Evolutionary conservation across 495 filamentous ascomycete species (phyloP).

Genomic region (Neurospora hispaniola): DNA sequence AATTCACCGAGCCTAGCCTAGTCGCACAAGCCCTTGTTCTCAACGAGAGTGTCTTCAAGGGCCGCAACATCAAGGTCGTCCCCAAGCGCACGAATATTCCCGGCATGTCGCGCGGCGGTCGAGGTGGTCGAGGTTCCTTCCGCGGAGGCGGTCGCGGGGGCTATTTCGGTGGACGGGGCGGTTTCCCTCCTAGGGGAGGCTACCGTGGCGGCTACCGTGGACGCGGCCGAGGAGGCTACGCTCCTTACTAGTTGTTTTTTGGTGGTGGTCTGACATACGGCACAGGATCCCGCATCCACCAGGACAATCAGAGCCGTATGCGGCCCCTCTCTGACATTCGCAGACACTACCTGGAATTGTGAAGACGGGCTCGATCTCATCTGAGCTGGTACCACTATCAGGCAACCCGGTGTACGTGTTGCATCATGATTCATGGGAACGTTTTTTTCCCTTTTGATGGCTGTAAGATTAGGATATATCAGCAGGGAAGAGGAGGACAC

Average conservation of each 20-base stretch:
- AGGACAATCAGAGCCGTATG: neutral
- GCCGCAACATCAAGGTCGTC: slow-evolving; percentile 90
- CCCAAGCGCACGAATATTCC: slow-evolving; percentile 97
- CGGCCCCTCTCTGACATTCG: neutral
- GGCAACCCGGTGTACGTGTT: neutral
- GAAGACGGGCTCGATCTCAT: neutral
- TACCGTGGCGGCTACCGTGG: slow-evolving; percentile 77
- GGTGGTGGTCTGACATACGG: slow-evolving; percentile 1
- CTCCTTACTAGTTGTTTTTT: slow-evolving; percentile 54
- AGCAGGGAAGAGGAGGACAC: neutral
- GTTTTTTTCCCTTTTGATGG: neutral
- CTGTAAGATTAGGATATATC: neutral
- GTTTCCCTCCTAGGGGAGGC: slow-evolving; percentile 54
- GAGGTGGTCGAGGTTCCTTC: slow-evolving; percentile 46
- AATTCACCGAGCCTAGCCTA: slow-evolving; percentile 90
- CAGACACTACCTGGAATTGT: neutral
- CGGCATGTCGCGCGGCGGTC: slow-evolving; percentile 72
- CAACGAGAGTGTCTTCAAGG: slow-evolving; percentile 94
- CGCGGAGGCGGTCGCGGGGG: slow-evolving; percentile 49
- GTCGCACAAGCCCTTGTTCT: slow-evolving; percentile 89
- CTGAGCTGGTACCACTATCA: neutral
- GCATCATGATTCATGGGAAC: neutral
- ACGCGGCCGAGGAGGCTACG: slow-evolving; percentile 59
- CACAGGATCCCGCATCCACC: neutral
- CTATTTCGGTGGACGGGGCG: slow-evolving; percentile 39